phyloP scores from a whole-genome alignment of 495 filamentous ascomycete genomes.

The Bombardia bombarda region DNA sequence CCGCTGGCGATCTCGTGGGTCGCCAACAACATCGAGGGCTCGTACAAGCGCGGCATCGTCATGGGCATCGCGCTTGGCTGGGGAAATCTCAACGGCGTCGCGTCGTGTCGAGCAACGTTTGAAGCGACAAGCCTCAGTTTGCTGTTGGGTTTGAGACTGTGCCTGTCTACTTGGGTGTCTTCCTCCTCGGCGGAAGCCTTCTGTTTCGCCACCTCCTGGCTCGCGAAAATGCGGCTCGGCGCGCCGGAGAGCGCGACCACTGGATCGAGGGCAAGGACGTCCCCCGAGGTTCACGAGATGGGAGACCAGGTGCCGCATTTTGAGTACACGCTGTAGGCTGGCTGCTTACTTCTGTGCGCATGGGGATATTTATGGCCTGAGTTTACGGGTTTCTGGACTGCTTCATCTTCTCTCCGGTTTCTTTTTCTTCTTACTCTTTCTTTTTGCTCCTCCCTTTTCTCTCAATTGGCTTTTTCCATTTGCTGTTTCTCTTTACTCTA shows the following conservation, averaged over 20 bases:
- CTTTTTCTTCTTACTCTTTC: no score
- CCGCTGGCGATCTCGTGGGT: constrained; percentile 79
- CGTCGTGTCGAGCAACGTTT: constrained; percentile 64
- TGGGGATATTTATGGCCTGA: no score
- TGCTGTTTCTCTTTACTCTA: no score
- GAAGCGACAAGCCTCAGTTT: constrained; percentile 28
- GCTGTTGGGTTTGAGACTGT: constrained; percentile 27
- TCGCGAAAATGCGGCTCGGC: constrained; percentile 52
- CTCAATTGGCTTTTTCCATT: no score
- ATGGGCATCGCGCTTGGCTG: constrained; percentile 78
- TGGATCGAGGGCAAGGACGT: constrained; percentile 49
- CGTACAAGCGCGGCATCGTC: constrained; percentile 78
- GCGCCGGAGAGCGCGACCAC: constrained; percentile 54
- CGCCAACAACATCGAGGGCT: constrained; percentile 82
- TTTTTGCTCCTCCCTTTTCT: no score
- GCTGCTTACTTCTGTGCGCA: no score
- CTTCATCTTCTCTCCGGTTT: no score
- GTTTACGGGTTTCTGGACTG: no score
- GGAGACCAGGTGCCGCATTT: constrained; percentile 72
- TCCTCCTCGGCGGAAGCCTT: constrained; percentile 39
- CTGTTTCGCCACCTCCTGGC: constrained; percentile 41
- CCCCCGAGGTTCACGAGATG: constrained; percentile 45
- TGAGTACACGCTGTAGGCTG: constrained; percentile 47
- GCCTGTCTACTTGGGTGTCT: constrained; percentile 33
- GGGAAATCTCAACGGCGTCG: constrained; percentile 81